Evolutionary conservation across 2,329 filamentous ascomycete genomes (phyloP).

Genomic region (Chaetomium sp.): DNA sequence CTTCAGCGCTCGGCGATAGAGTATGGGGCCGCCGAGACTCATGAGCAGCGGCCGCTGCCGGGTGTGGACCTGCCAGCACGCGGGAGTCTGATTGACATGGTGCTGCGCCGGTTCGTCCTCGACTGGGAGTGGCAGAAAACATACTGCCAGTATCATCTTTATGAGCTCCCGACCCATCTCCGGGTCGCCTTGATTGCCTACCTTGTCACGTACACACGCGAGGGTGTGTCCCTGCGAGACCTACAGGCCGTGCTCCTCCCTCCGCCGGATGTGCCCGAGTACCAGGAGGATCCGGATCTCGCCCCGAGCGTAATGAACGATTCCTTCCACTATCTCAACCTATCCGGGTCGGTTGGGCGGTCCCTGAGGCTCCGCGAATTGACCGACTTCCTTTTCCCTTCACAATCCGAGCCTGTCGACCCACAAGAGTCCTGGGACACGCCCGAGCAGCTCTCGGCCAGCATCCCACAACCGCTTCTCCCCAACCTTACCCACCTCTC

Average conservation of each 20-base stretch:
- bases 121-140: slow-evolving; percentile 59
- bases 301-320: slow-evolving; percentile 44
- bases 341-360: slow-evolving; percentile 55
- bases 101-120: slow-evolving; percentile 52
- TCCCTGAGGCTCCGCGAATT: slow-evolving; percentile 57
- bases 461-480: slow-evolving; percentile 47
- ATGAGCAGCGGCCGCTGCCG: slow-evolving; percentile 44
- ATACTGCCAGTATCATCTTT: slow-evolving; percentile 61
- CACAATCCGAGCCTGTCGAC: slow-evolving; percentile 22
- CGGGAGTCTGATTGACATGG: slow-evolving; percentile 55
- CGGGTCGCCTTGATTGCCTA: slow-evolving; percentile 56
- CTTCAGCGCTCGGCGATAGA: slow-evolving; percentile 16
- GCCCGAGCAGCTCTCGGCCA: slow-evolving; percentile 33
- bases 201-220: slow-evolving; percentile 48
- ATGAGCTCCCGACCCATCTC: slow-evolving; percentile 56
- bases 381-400: slow-evolving; percentile 52
- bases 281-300: slow-evolving; percentile 32
- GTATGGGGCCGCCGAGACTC: slow-evolving; percentile 4
- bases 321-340: slow-evolving; percentile 55
- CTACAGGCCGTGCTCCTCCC: slow-evolving; percentile 51
- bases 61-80: slow-evolving; percentile 48
- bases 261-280: slow-evolving; percentile 34
- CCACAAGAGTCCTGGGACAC: slow-evolving; percentile 59
- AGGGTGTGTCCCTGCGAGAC: slow-evolving; percentile 54
- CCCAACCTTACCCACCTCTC: slow-evolving; percentile 64